Evolutionary conservation across 331 rosid genomes (phyloP), one percentile per base, ranked within the genome.

Genomic region (Malus hybrid): DNA sequence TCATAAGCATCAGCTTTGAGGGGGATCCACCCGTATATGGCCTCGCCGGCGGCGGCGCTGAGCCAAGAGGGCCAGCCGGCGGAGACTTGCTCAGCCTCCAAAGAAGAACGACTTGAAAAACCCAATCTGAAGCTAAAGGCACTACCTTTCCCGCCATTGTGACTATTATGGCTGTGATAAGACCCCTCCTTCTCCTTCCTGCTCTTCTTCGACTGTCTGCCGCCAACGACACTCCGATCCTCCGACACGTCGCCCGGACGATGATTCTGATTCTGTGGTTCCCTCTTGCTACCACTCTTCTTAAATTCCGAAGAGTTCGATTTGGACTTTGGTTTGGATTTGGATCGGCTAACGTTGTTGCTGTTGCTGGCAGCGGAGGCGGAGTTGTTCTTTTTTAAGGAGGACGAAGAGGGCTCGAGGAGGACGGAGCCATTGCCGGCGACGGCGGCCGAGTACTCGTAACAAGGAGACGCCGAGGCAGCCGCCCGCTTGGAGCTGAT

Each of bases 61-160:
- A 95, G 96, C 99, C 99, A 95, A 34, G 96, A 75, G 15, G 99
- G 99, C 99, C 99, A 95, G 2, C 99, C 99, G 71, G 97, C 97
- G 19, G 99, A 90, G 73, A 79, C 86, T 15, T 85, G 99, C 77
- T 95, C 99, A 7, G 93, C 97, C 46, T 90, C 93, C 14, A 88
- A 85, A 24, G 70, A 36, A 24, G 67, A 28, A 24, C 93, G 79
- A 14, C 79, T 83, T 3, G 86, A 67, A 48, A 81, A 67, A 1
- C 96, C 96, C 61, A 86, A 33, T 78, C 72, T 83, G 74, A 92
- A 80, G 88, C 88, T 83, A 60, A 78, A 78, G 11, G 88, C 65
- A 0, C 87, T 80, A 0, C 86, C 86, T 70, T 57, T 81, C 62
- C 79, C 85, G 24, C 69, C 69, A 64, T 64, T 64, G 11, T 64